These are phyloP conservation scores for Somion occarium DNA, from an alignment of 1,284 basidiomycete species.

Conservation along the genomic window DNA sequence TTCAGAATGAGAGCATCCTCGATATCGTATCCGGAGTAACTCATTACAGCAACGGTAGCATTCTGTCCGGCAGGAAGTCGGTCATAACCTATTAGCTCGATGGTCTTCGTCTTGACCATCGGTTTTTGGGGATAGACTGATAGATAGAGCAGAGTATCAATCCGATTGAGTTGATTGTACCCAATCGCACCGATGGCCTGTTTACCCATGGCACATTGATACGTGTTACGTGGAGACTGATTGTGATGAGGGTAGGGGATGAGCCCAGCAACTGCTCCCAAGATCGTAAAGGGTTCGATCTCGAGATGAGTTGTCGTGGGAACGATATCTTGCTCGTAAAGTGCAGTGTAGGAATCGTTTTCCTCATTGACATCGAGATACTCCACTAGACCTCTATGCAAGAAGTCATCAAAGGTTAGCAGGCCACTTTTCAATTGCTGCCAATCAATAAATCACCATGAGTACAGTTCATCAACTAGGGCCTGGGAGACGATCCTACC, in stretches of 20 bases:
- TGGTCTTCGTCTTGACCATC: conserved; percentile 99
- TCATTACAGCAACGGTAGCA: conserved; percentile 98
- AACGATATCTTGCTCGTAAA: conserved; percentile 89
- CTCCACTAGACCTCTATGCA: conserved; percentile 94
- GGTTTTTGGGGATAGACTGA: conserved; percentile 99
- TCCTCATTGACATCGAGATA: conserved; percentile 99
- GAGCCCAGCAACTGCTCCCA: conserved; percentile 96
- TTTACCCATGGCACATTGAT: conserved; percentile 99
- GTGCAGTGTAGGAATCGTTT: conserved; percentile 95
- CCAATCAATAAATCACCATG: conserved; percentile 7
- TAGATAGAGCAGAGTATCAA: conserved; percentile 97
- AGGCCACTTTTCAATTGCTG: conserved; percentile 78
- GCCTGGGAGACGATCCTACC: conserved; percentile 39
- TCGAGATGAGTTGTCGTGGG: conserved; percentile 90
- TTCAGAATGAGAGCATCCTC: conserved; percentile 98
- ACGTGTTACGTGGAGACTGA: conserved; percentile 98
- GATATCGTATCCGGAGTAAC: conserved; percentile 98
- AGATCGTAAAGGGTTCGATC: conserved; percentile 97
- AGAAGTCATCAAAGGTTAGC: conserved; percentile 92
- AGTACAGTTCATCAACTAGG: neutral
- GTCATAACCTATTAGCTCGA: conserved; percentile 96
- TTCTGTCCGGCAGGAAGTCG: conserved; percentile 97
- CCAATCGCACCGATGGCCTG: conserved; percentile 99
- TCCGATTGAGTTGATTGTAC: conserved; percentile 96
- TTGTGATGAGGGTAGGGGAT: conserved; percentile 99